phyloP scores from a whole-genome alignment of 2,329 filamentous ascomycete species.

The Amauroascus verrucosus region DNA sequence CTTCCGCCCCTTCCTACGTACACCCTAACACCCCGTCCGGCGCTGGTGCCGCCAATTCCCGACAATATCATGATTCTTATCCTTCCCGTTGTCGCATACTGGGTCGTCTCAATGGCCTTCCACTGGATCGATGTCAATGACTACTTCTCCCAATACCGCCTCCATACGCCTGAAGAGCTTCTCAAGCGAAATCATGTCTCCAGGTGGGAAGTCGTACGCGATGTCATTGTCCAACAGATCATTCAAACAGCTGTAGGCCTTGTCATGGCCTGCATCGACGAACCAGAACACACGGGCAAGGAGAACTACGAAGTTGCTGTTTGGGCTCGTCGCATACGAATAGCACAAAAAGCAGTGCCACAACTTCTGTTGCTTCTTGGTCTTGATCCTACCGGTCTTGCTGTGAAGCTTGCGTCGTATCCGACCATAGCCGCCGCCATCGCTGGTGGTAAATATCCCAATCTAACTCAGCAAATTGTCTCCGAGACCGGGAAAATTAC shows the following conservation, averaged over 20 bases:
- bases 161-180: slow-evolving; percentile 91
- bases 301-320: slow-evolving; percentile 79
- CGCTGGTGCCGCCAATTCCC: slow-evolving; percentile 65
- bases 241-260: slow-evolving; percentile 70
- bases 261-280: slow-evolving; percentile 60
- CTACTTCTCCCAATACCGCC: slow-evolving; percentile 77
- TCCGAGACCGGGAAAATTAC: slow-evolving; percentile 40
- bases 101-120: slow-evolving; percentile 74
- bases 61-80: slow-evolving; percentile 71
- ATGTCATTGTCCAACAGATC: slow-evolving; percentile 84
- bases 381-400: slow-evolving; percentile 63
- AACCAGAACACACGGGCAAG: slow-evolving; percentile 61
- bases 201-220: slow-evolving; percentile 73
- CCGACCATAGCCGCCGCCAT: slow-evolving; percentile 65
- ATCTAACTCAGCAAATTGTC: slow-evolving; percentile 51
- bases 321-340: slow-evolving; percentile 73
- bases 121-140: slow-evolving; percentile 79
- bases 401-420: slow-evolving; percentile 62
- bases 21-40: slow-evolving; percentile 56
- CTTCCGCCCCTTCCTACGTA: slow-evolving; percentile 83
- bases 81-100: slow-evolving; percentile 75
- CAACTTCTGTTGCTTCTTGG: slow-evolving; percentile 59
- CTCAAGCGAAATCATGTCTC: slow-evolving; percentile 76
- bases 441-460: slow-evolving; percentile 71
- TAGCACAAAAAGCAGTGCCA: slow-evolving; percentile 70